Percentiles rank a stretch among this genome's conserved stretches.
Evolutionary conservation across 1,139 yeast species (phyloP).

Genomic region (Diutina pseudorugosa): DNA sequence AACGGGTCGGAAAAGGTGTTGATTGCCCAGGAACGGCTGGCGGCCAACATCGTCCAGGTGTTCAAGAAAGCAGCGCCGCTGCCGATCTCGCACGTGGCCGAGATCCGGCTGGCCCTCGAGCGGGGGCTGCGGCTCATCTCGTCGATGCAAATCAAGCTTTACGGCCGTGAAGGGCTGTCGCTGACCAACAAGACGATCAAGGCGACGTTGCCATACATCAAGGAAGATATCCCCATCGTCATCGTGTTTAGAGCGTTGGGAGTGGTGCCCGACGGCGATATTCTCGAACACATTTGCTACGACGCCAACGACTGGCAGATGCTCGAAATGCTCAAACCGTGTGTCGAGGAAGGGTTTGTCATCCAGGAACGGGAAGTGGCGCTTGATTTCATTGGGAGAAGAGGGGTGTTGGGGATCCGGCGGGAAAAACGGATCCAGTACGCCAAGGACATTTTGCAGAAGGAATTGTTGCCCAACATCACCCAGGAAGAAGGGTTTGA

Average conservation of each 20-base stretch:
- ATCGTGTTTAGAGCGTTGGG: constrained; percentile 96
- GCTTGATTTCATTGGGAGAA: constrained; percentile 92
- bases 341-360: constrained; percentile 98
- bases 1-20: constrained; percentile 97
- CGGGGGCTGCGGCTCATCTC: constrained; percentile 93
- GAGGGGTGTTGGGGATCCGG: constrained; percentile 92
- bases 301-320: constrained; percentile 98
- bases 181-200: constrained; percentile 72
- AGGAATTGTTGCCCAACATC: constrained; percentile 92
- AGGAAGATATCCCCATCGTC: constrained; percentile 93
- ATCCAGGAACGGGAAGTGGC: constrained; percentile 98
- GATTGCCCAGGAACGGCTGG: constrained; percentile 97
- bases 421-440: constrained; percentile 97
- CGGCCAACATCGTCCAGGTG: constrained; percentile 96
- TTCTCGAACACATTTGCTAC: constrained; percentile 92
- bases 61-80: constrained; percentile 97
- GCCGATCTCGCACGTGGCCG: constrained; percentile 92
- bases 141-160: constrained; percentile 86
- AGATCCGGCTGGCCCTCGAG: constrained; percentile 91
- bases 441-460: constrained; percentile 91
- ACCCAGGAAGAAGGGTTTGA: constrained; percentile 97
- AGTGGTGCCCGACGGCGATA: constrained; percentile 98
- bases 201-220: constrained; percentile 92
- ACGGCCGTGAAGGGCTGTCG: constrained; percentile 72
- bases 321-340: constrained; percentile 97